These are phyloP conservation scores for Macadamia tetraphylla DNA, from an alignment of 164 flowering plant genomes.

Conservation along the genomic window DNA sequence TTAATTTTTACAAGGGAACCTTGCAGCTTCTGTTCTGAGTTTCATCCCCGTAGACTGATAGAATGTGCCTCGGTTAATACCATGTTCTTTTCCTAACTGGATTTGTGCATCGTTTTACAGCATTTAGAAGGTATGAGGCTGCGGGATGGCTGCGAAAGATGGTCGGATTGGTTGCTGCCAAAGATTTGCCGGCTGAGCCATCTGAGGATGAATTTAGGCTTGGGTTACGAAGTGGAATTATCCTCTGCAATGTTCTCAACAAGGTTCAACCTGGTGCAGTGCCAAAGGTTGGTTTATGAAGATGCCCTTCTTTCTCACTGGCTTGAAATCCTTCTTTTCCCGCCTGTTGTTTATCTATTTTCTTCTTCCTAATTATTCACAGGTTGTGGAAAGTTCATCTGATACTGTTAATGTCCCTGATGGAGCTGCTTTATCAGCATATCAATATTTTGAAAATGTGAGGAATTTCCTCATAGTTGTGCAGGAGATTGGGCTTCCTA, in stretches of 20 bases:
- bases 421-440: constrained; percentile 95
- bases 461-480: constrained; percentile 85
- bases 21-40: too few species aligned
- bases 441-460: constrained; percentile 94
- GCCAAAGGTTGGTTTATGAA: constrained; percentile 50
- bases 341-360: neutral
- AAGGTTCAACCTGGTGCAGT: constrained; percentile 83
- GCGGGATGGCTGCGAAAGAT: constrained; percentile 79
- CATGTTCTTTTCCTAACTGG: too few species aligned
- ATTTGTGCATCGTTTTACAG: constrained; percentile 28
- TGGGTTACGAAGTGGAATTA: constrained; percentile 76
- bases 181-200: constrained; percentile 86
- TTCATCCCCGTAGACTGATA: too few species aligned
- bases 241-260: constrained; percentile 79
- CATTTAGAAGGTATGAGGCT: constrained; percentile 70
- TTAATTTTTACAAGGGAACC: too few species aligned
- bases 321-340: neutral
- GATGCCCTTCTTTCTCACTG: neutral
- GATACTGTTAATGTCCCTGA: constrained; percentile 76
- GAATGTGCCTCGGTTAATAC: too few species aligned
- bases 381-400: constrained; percentile 87
- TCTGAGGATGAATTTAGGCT: constrained; percentile 82
- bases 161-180: constrained; percentile 73
- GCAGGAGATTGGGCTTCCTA: constrained; percentile 83
- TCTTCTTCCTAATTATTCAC: constrained; percentile 8